These are phyloP conservation scores for Leccinum brunneo-olivaceum DNA, from an alignment of 1,284 basidiomycete genomes.

Conservation along the genomic window DNA sequence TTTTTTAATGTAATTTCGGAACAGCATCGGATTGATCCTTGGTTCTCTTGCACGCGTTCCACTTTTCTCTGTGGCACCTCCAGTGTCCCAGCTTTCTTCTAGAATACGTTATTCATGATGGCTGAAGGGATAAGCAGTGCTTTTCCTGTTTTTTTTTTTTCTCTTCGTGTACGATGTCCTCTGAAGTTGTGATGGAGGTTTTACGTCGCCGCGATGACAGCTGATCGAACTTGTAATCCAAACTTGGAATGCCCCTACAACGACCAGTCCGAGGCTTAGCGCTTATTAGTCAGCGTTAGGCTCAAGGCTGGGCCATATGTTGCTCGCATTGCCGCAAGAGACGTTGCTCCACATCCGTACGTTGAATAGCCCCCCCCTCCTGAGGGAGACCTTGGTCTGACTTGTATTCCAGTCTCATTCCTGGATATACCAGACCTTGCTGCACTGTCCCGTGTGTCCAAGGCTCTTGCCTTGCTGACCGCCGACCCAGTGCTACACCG, in stretches of 20 bases:
- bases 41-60: conserved; percentile 21
- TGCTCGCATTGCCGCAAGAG: conserved; percentile 45
- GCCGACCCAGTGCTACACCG: conserved; percentile 57
- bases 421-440: conserved; percentile 66
- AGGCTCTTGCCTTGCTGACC: conserved; percentile 41
- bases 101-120: conserved; percentile 15
- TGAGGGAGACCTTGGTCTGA: neutral
- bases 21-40: conserved; percentile 17
- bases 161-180: neutral
- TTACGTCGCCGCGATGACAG: neutral
- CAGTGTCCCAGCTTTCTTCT: conserved; percentile 14
- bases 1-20: conserved; percentile 19
- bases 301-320: conserved; percentile 9
- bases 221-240: conserved; percentile 5
- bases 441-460: conserved; percentile 41
- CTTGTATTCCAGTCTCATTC: conserved; percentile 47
- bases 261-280: neutral
- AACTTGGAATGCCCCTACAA: neutral
- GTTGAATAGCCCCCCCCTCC: conserved; percentile 18
- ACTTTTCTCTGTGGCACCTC: conserved; percentile 3
- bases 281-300: neutral
- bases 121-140: conserved; percentile 16
- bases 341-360: conserved; percentile 52
- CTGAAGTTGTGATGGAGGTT: neutral
- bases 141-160: conserved; percentile 9